A percentile compares a stretch with the other conserved stretches of the same genome.
Conservation (phyloP, 768 basidiomycete genomes). For the Paxillus rubicundulus region DNA sequence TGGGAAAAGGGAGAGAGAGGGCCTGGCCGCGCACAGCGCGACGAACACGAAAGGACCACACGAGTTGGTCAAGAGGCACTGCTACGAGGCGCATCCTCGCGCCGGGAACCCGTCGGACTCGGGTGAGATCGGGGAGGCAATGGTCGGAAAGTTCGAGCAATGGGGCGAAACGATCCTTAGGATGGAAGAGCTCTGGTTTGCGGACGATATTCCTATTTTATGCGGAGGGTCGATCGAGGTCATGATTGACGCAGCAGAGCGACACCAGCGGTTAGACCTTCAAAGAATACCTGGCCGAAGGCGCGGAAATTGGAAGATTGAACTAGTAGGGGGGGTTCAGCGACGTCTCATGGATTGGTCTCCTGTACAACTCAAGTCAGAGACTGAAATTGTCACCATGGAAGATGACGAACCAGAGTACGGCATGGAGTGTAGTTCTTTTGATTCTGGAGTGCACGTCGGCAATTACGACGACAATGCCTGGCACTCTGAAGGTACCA, state of each 20-base stretch:
- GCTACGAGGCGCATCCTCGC: constrained; percentile 49
- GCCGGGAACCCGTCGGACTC: constrained; percentile 43
- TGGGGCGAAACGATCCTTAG: constrained; percentile 48
- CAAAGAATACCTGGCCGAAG: constrained; percentile 16
- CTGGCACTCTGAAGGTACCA: constrained; percentile 5
- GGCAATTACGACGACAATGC: constrained; percentile 2
- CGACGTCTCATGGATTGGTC: constrained; percentile 8
- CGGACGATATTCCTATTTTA: constrained; percentile 32
- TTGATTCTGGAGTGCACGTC: constrained; percentile 29
- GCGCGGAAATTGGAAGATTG: constrained; percentile 31
- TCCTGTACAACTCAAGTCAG: constrained; percentile 6
- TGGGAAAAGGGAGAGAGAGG: constrained; percentile 25
- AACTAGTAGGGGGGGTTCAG: constrained; percentile 22
- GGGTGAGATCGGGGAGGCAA: constrained; percentile 45
- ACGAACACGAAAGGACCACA: constrained; percentile 34
- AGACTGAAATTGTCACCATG: constrained; percentile 12
- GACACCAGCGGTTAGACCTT: constrained; percentile 23
- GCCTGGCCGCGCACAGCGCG: constrained; percentile 4
- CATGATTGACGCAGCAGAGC: constrained; percentile 25
- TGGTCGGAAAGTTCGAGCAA: constrained; percentile 55
- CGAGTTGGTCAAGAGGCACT: constrained; percentile 44
- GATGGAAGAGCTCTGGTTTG: constrained; percentile 46
- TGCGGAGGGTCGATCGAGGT: constrained; percentile 36
- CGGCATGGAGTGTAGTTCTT: constrained; percentile 19
- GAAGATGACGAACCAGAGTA: constrained; percentile 22